These are phyloP conservation scores for Backusella australiensis DNA, from an alignment of 192 early-diverging fungal genomes.

Conservation along the genomic window DNA sequence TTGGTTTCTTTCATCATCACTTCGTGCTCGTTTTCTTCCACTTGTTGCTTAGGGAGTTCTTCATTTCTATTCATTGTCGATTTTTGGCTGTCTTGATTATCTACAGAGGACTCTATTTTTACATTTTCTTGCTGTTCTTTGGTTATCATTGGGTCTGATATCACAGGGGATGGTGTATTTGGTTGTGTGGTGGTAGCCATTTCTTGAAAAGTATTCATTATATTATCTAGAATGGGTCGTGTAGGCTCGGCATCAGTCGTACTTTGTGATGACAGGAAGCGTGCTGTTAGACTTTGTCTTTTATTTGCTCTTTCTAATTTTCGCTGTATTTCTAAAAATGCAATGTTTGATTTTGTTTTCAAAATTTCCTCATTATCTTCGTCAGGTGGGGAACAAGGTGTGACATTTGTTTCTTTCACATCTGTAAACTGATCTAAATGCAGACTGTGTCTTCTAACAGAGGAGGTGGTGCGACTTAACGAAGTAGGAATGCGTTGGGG, in stretches of 20 bases:
- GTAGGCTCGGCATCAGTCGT: background rate
- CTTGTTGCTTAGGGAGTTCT: background rate
- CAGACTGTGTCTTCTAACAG: background rate
- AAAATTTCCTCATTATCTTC: background rate
- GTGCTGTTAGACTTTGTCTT: conserved; percentile 24
- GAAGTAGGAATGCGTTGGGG: conserved; percentile 13
- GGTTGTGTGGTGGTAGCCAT: background rate
- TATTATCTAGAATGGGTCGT: background rate
- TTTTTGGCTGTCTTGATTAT: background rate
- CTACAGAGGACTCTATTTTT: background rate
- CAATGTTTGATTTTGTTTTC: background rate
- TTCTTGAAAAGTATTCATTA: background rate
- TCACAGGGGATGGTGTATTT: background rate
- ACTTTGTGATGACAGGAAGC: conserved; percentile 7
- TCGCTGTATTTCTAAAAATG: conserved; percentile 1
- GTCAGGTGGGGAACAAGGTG: background rate
- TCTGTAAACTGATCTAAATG: background rate
- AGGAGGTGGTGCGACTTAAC: conserved; percentile 14
- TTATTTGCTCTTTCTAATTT: conserved; percentile 16
- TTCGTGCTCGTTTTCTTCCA: background rate
- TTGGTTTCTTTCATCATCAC: background rate
- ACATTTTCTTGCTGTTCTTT: too few relatives aligned
- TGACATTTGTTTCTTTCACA: background rate
- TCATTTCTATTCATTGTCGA: background rate
- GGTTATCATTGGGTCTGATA: background rate